Percentiles rank a stretch among this genome's conserved stretches.
These are phyloP conservation scores for Russula lepida DNA, from an alignment of 768 basidiomycete species.

Conservation along the genomic window DNA sequence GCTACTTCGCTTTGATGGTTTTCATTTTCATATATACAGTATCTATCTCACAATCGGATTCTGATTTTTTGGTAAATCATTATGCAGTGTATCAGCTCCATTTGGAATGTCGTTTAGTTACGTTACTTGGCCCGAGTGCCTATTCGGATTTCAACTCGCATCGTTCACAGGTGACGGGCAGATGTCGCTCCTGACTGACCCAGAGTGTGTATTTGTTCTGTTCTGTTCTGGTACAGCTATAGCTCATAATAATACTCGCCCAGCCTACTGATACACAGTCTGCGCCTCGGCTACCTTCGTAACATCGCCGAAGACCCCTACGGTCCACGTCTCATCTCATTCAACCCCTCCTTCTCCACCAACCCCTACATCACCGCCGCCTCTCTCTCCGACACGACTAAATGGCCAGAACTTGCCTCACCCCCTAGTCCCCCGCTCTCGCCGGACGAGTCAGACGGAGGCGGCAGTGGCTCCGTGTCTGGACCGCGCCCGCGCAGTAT, in stretches of 20 bases:
- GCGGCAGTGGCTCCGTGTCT: conserved; percentile 20
- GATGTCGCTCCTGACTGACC: conserved; percentile 22
- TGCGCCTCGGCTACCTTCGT: conserved; percentile 83
- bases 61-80: neutral
- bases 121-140: too few species aligned
- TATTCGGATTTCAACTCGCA: neutral
- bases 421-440: conserved; percentile 66
- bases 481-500: conserved; percentile 19
- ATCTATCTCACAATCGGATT: neutral
- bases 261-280: conserved; percentile 72
- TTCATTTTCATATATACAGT: neutral
- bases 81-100: neutral
- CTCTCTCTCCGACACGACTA: conserved; percentile 64
- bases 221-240: neutral
- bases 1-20: neutral
- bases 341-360: conserved; percentile 65
- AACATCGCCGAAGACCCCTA: conserved; percentile 83
- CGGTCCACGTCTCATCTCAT: conserved; percentile 68
- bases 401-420: conserved; percentile 78
- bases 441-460: conserved; percentile 52
- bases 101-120: neutral
- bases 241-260: neutral
- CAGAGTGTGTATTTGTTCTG: conserved; percentile 11
- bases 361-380: conserved; percentile 81
- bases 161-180: neutral